These are phyloP conservation scores for Candida sphagnicola DNA, from an alignment of 805 yeast genomes.

Conservation along the genomic window DNA sequence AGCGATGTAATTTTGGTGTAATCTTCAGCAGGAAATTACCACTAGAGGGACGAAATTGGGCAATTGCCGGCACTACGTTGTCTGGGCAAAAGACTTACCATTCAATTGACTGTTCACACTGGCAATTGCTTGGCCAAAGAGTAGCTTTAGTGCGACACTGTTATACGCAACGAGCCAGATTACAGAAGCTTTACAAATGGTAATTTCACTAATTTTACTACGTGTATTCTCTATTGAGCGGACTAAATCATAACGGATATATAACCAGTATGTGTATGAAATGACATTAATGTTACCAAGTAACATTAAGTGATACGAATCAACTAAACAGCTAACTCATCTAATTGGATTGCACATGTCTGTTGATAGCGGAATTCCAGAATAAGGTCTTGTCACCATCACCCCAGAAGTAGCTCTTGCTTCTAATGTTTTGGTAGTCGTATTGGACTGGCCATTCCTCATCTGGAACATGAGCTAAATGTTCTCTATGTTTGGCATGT, in stretches of 20 bases:
- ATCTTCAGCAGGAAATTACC: too few relatives aligned
- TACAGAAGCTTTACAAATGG: too few relatives aligned
- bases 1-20: too few relatives aligned
- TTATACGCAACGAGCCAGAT: too few relatives aligned
- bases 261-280: background rate
- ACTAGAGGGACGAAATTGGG: too few relatives aligned
- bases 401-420: slow-evolving; percentile 94
- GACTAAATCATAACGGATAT: slow-evolving; percentile 2
- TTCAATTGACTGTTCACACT: too few relatives aligned
- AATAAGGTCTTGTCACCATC: slow-evolving; percentile 96
- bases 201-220: background rate
- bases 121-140: too few relatives aligned
- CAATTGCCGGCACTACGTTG: too few relatives aligned
- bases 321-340: background rate
- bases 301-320: too few relatives aligned
- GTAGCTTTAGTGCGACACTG: too few relatives aligned
- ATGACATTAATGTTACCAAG: too few relatives aligned
- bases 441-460: slow-evolving; percentile 91
- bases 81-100: too few relatives aligned
- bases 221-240: background rate
- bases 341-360: slow-evolving; percentile 45
- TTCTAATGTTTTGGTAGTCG: slow-evolving; percentile 88
- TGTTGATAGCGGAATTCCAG: slow-evolving; percentile 93
- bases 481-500: slow-evolving; percentile 88
- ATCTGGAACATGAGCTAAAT: slow-evolving; percentile 68